A percentile compares a stretch with the other conserved stretches of the same genome.
Evolutionary conservation across 129 eudicot species (phyloP).

Genomic region (Flaveria brownii): DNA sequence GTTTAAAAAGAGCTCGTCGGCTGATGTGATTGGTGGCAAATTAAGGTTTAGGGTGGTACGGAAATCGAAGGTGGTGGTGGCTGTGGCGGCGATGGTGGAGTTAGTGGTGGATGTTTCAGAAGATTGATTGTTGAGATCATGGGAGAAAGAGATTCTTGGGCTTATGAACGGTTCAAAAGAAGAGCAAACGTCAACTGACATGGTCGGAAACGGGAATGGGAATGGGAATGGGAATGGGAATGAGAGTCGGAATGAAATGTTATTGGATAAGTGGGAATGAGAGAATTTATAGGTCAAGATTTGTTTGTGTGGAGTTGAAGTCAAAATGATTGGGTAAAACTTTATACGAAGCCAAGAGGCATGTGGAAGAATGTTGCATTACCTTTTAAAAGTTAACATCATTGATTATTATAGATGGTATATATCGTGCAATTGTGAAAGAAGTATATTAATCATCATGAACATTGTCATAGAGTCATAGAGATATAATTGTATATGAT

Average conservation of each 20-base stretch:
- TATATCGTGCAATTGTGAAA: slow-evolving; percentile 12
- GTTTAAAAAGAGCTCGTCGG: slow-evolving; percentile 73
- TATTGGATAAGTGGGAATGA: background rate
- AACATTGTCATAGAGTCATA: slow-evolving; percentile 8
- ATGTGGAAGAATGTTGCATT: slow-evolving; percentile 1
- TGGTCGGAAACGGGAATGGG: background rate
- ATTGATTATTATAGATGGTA: background rate
- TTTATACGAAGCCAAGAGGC: slow-evolving; percentile 30
- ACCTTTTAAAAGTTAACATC: background rate
- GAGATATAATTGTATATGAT: slow-evolving; percentile 9
- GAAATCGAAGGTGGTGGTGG: slow-evolving; percentile 58
- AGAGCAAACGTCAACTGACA: slow-evolving; percentile 38
- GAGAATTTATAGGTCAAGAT: slow-evolving; percentile 25
- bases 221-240: background rate
- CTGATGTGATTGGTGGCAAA: slow-evolving; percentile 46
- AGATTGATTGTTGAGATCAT: slow-evolving; percentile 38
- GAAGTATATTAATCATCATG: slow-evolving; percentile 6
- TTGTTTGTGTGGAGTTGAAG: slow-evolving; percentile 38
- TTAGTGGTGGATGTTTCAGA: background rate
- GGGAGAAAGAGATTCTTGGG: slow-evolving; percentile 40
- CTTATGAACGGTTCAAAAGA: slow-evolving; percentile 34
- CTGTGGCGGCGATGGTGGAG: background rate
- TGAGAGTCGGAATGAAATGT: no score
- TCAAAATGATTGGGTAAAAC: slow-evolving; percentile 30
- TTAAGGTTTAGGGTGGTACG: slow-evolving; percentile 24